These are phyloP conservation scores for Tillandsia leiboldiana DNA, from an alignment of 176 grass and related monocot species.

Conservation along the genomic window DNA sequence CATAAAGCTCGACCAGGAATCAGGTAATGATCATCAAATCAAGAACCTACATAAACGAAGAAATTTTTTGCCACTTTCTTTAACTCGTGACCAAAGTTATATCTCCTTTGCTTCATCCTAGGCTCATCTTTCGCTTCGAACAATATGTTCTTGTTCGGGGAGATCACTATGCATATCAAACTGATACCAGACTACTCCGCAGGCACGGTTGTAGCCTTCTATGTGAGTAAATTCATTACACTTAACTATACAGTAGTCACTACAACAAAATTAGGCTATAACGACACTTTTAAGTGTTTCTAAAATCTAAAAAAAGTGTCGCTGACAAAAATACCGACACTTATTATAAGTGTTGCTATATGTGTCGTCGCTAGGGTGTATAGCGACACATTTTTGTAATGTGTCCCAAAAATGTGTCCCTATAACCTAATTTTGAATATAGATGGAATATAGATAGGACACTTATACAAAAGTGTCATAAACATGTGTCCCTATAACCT, in stretches of 20 bases:
- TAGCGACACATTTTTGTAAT: too few relatives aligned
- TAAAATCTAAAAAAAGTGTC: too few relatives aligned
- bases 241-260: background rate
- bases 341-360: too few relatives aligned
- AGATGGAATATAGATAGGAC: too few relatives aligned
- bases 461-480: too few relatives aligned
- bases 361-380: too few relatives aligned
- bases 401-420: too few relatives aligned
- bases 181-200: conserved; percentile 25
- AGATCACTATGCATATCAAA: conserved; percentile 31
- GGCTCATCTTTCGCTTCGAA: conserved; percentile 24
- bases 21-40: conserved; percentile 10
- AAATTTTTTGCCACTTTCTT: background rate
- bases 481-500: too few relatives aligned
- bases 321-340: too few relatives aligned
- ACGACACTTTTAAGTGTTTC: too few relatives aligned
- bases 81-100: background rate
- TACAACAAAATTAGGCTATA: too few relatives aligned
- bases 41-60: background rate
- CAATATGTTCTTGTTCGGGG: conserved; percentile 25
- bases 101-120: background rate
- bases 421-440: too few relatives aligned
- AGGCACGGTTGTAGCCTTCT: conserved; percentile 30
- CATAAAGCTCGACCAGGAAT: conserved; percentile 30
- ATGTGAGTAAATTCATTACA: conserved; percentile 9